Percentiles rank a stretch among this genome's conserved stretches.
Conservation (phyloP, 148 eudicot genomes). For the Vaccinium vitisidaea region DNA sequence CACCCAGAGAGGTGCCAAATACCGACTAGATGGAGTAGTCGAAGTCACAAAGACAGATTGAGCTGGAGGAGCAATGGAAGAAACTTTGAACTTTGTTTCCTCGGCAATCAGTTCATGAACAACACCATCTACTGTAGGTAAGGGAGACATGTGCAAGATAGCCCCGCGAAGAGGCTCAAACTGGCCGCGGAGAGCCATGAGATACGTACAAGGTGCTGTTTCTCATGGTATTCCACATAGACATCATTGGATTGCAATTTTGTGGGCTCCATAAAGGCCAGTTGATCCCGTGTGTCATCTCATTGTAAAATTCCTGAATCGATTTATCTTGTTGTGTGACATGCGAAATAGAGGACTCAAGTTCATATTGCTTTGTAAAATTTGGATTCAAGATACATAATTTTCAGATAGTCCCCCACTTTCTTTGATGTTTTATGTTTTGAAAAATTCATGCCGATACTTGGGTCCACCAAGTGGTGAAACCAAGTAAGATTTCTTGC, state of each 20-base stretch:
- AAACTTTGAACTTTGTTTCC: no score
- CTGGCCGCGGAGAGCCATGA: neutral
- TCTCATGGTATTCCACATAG: neutral
- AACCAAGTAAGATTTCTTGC: no score
- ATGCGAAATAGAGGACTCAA: neutral
- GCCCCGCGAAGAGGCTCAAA: neutral
- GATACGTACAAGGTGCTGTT: neutral
- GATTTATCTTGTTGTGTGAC: neutral
- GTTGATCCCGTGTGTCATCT: no score
- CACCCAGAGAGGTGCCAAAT: neutral
- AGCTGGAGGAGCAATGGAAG: no score
- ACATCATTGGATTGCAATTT: neutral
- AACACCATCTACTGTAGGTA: no score
- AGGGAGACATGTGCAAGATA: neutral
- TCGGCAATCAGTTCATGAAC: no score
- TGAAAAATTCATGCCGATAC: no score
- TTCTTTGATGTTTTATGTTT: no score
- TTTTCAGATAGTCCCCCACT: neutral
- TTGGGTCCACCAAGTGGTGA: no score
- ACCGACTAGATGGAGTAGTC: neutral
- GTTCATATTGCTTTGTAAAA: neutral
- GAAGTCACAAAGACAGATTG: no score
- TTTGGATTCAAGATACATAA: neutral
- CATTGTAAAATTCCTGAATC: no score
- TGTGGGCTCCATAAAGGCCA: no score